Percentiles rank a stretch among this genome's conserved stretches.
Conservation (phyloP, 306 rosid genomes). For the Rosa persica region DNA sequence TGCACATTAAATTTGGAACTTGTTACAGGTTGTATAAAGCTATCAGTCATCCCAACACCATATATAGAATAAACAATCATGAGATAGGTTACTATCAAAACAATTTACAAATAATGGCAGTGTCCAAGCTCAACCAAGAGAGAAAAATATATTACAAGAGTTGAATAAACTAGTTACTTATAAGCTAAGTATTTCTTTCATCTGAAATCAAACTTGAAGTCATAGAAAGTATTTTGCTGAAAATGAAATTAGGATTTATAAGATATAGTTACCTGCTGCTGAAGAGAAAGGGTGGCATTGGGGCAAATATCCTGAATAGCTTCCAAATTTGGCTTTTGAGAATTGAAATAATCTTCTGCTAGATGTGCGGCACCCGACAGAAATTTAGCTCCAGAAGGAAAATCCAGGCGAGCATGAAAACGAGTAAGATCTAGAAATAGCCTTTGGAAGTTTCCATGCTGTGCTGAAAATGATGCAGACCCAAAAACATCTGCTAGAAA, state of each 20-base stretch:
- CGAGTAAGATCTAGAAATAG: constrained; percentile 68
- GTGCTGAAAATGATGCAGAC: constrained; percentile 71
- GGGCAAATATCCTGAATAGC: constrained; percentile 70
- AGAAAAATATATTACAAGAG: neutral
- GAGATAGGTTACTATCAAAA: neutral
- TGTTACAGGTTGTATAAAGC: neutral
- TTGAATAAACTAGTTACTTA: neutral
- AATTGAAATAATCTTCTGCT: constrained; percentile 64
- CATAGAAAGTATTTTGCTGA: neutral
- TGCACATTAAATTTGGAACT: constrained; percentile 33
- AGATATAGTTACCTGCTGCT: constrained; percentile 79
- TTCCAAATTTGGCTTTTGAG: constrained; percentile 56
- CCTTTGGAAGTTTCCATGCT: constrained; percentile 77
- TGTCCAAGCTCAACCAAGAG: neutral
- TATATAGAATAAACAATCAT: neutral
- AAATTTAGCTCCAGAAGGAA: constrained; percentile 75
- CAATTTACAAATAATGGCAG: neutral
- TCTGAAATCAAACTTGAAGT: neutral
- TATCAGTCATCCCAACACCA: neutral
- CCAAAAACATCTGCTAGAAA: constrained; percentile 67
- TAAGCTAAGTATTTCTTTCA: neutral
- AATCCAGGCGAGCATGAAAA: constrained; percentile 73
- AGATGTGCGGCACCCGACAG: constrained; percentile 62
- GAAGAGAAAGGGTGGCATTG: constrained; percentile 62
- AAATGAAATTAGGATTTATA: neutral